Conservation (phyloP, 2,329 filamentous ascomycete species). For the Aureobasidium sp. region DNA sequence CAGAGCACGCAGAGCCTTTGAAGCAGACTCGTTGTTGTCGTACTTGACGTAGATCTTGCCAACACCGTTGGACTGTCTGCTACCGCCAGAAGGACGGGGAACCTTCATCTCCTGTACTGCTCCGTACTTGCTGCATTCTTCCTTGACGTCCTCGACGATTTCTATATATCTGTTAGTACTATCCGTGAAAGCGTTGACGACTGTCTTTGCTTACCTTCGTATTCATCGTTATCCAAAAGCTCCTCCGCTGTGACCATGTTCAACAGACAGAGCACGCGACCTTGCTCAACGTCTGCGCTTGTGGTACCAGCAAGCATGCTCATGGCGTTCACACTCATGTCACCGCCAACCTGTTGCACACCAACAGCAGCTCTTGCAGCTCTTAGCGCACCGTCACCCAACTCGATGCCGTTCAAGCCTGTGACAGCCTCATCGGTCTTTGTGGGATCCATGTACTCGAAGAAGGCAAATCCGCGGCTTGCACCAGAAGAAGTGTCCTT, state of each 20-base stretch:
- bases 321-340: constrained; percentile 97
- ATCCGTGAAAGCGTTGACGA: neutral
- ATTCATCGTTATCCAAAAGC: constrained; percentile 87
- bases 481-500: constrained; percentile 81
- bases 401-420: constrained; percentile 84
- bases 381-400: constrained; percentile 78
- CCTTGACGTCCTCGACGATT: constrained; percentile 89
- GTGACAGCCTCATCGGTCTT: constrained; percentile 81
- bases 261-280: constrained; percentile 79
- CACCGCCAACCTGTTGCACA: constrained; percentile 82
- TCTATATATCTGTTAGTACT: constrained; percentile 47
- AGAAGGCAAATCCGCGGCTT: constrained; percentile 83
- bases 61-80: constrained; percentile 76
- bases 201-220: constrained; percentile 62
- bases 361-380: constrained; percentile 87
- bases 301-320: constrained; percentile 86
- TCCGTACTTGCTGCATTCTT: constrained; percentile 91
- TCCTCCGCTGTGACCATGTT: constrained; percentile 99
- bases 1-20: constrained; percentile 78
- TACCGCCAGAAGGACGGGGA: constrained; percentile 74
- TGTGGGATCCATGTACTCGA: constrained; percentile 74
- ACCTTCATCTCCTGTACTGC: constrained; percentile 83
- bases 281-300: constrained; percentile 67
- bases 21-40: constrained; percentile 65
- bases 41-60: constrained; percentile 99